phyloP scores from a whole-genome alignment of 371 early-diverging fungal species.

The Mortierella sp. region DNA sequence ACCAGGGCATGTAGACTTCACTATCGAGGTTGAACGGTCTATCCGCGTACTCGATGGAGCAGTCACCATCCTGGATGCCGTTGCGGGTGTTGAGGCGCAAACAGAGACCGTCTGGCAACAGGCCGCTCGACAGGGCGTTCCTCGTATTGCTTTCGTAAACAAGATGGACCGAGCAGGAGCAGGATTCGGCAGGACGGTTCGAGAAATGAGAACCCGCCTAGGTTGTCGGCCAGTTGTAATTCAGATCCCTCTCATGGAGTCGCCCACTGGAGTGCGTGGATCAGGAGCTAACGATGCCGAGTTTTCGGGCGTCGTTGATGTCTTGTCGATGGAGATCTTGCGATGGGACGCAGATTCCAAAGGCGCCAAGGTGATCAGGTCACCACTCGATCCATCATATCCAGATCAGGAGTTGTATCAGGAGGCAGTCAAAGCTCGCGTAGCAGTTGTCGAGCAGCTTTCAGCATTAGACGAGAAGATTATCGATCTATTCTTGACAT shows the following conservation, averaged over 20 bases:
- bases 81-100: conserved; percentile 97
- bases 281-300: conserved; percentile 35
- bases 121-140: conserved; percentile 86
- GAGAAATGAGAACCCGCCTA: conserved; percentile 75
- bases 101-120: conserved; percentile 96
- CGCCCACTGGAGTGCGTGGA: conserved; percentile 27
- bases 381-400: conserved; percentile 44
- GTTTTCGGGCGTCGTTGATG: conserved; percentile 79
- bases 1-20: conserved; percentile 97
- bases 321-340: conserved; percentile 81
- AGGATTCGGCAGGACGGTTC: conserved; percentile 72
- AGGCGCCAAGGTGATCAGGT: conserved; percentile 62
- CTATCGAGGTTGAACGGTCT: conserved; percentile 94
- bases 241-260: conserved; percentile 80
- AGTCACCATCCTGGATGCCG: conserved; percentile 92
- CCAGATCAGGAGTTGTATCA: conserved; percentile 53
- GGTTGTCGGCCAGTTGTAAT: conserved; percentile 78
- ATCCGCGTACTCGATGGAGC: conserved; percentile 96
- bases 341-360: conserved; percentile 70
- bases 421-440: conserved; percentile 69
- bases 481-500: conserved; percentile 85
- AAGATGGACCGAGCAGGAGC: conserved; percentile 95
- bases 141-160: conserved; percentile 92
- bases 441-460: conserved; percentile 84
- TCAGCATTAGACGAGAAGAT: conserved; percentile 89